These are phyloP conservation scores for Cercospora sp. DNA, from an alignment of 2,329 filamentous ascomycete species.

Conservation along the genomic window DNA sequence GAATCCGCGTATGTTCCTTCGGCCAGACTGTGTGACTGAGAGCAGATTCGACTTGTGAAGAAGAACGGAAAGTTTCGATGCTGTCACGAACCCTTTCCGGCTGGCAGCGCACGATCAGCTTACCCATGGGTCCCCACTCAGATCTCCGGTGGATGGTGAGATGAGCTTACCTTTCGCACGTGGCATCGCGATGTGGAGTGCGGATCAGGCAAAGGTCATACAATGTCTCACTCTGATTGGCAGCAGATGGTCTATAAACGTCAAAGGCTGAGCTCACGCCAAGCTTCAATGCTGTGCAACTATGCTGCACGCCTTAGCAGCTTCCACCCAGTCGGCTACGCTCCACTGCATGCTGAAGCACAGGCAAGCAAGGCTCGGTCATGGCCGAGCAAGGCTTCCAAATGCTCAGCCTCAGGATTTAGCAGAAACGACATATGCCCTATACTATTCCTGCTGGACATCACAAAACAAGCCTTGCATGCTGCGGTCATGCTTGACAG, in stretches of 20 bases:
- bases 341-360: not conserved
- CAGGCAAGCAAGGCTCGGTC: not conserved
- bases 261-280: conserved; percentile 6
- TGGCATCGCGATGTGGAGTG: not conserved
- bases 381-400: conserved; percentile 1
- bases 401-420: not conserved
- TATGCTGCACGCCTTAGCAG: not conserved
- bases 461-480: not conserved
- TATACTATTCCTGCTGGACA: not conserved
- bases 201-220: not conserved
- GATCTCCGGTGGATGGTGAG: not conserved
- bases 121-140: not conserved
- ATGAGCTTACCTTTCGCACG: not conserved
- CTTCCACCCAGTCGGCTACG: not conserved
- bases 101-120: not conserved
- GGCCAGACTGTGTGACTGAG: not conserved
- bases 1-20: not conserved
- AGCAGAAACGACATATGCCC: not conserved
- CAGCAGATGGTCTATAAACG: conserved; percentile 8
- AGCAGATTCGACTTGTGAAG: not conserved
- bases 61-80: not conserved
- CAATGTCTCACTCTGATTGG: conserved; percentile 3
- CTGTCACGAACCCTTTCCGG: no score
- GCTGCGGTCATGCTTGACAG: not conserved
- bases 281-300: conserved; percentile 5